Evolutionary conservation across 441 rosid genomes (phyloP), one percentile per base, ranked within the genome.

Genomic region (Iberis amara): DNA sequence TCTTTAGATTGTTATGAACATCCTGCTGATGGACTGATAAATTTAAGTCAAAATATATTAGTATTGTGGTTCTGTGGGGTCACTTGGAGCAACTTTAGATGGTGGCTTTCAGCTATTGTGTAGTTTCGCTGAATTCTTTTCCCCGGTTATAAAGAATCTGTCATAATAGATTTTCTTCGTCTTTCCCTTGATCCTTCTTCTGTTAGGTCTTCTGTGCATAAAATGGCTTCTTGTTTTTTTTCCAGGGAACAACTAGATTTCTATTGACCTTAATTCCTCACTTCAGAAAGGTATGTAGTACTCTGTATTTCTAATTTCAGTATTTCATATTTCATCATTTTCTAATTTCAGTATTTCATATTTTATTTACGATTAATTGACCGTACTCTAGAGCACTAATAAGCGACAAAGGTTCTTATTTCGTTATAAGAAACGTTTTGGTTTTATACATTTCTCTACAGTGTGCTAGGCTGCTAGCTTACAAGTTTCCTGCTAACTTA

Each of bases 191-290:
- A 39, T 24, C 27, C 5, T 14, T 39, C 10, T 41, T n/a, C n/a
- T n/a, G n/a, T n/a, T n/a, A n/a, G n/a, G n/a, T n/a, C n/a, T n/a
- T 47, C 55, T 39, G 39, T 47, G 44, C 35, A 4, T 46, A 38
- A 45, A 8, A 62, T 53, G 11, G 48, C 39, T 35, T 55, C 8
- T 42, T 27, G 0, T 21, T 30, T 50, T 13, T 57, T 57, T 43
- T 57, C 4, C 84, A 88, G 96, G 98, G 96, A 50, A 54, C 64
- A 7, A 75, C 86, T 6, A 79, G 85, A 72, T 76, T 92, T 59
- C 69, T 92, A 11, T 65, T 88, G 59, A 92, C 98, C 28, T 62
- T 73, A 48, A 92, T 92, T 64, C 99, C 99, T 0, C 79, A 89
- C 63, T 92, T 92, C 55, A 79, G 96, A 58, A 82, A 89, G 96